These are phyloP conservation scores for Solanum aculeatissimum DNA, from an alignment of 305 asterid species.

Conservation along the genomic window DNA sequence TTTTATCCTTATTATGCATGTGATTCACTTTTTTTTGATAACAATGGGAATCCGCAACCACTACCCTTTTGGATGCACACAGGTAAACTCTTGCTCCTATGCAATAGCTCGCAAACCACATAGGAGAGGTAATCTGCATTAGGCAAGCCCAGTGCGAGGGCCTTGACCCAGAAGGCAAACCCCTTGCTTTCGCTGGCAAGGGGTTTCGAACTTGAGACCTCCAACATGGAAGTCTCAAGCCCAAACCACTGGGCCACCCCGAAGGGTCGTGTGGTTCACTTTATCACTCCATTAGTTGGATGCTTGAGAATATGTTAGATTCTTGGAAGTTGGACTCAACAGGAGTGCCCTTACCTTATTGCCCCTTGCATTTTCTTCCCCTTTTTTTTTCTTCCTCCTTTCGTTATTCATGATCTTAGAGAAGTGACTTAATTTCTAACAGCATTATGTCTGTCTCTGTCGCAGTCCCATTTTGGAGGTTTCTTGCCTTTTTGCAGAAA, in stretches of 20 bases:
- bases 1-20: not conserved
- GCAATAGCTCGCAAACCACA: too few relatives aligned
- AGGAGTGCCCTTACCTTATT: not conserved
- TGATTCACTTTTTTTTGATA: too few relatives aligned
- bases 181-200: too few relatives aligned
- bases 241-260: too few relatives aligned
- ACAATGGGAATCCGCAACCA: too few relatives aligned
- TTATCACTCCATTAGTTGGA: not conserved
- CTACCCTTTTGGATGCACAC: too few relatives aligned
- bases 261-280: not conserved
- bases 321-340: not conserved
- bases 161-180: too few relatives aligned
- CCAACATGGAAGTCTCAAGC: too few relatives aligned
- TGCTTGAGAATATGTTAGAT: not conserved
- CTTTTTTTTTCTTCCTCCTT: not conserved
- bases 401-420: not conserved
- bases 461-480: constrained; percentile 94
- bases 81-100: too few relatives aligned
- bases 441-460: constrained; percentile 5
- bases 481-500: constrained; percentile 80
- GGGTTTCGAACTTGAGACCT: too few relatives aligned
- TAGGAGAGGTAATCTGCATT: too few relatives aligned
- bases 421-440: not conserved
- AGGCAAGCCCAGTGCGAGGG: too few relatives aligned
- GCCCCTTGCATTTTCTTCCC: not conserved